Evolutionary conservation across 1,284 basidiomycete genomes (phyloP).

Genomic region (Singerocomus inundabilis): DNA sequence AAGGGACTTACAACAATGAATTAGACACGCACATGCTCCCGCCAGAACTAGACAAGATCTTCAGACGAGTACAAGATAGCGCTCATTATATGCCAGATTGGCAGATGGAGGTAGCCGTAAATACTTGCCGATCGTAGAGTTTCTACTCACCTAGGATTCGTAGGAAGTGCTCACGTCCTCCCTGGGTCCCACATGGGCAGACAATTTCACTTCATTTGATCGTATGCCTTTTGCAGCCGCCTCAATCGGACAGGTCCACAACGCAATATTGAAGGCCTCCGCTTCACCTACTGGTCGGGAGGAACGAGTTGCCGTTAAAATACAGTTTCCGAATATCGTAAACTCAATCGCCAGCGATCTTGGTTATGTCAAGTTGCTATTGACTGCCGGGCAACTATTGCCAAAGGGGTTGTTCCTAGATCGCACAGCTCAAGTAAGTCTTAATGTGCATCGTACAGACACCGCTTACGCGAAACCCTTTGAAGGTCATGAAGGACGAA

Average conservation of each 20-base stretch:
- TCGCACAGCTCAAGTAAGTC: conserved; percentile 70
- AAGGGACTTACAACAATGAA: neutral
- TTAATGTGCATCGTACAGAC: neutral
- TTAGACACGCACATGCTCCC: conserved; percentile 86
- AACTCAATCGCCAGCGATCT: conserved; percentile 88
- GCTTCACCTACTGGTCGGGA: conserved; percentile 51
- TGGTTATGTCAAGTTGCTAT: conserved; percentile 80
- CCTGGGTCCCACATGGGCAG: conserved; percentile 76
- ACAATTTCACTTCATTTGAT: conserved; percentile 75
- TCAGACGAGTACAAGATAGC: conserved; percentile 89
- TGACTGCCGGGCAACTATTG: conserved; percentile 77
- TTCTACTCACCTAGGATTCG: conserved; percentile 7
- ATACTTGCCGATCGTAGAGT: neutral
- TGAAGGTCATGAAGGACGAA: conserved; percentile 83
- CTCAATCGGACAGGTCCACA: conserved; percentile 96
- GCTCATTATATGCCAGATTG: conserved; percentile 99
- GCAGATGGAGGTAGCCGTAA: conserved; percentile 83
- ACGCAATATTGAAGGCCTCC: conserved; percentile 58
- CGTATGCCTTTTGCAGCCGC: conserved; percentile 93
- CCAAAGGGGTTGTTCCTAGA: conserved; percentile 91
- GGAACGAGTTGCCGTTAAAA: conserved; percentile 83
- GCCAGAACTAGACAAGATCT: conserved; percentile 85
- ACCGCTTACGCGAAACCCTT: neutral
- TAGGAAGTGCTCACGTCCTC: conserved; percentile 77
- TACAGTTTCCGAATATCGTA: conserved; percentile 94